Evolutionary conservation across 176 grass and related monocot species (phyloP), one percentile per base, ranked within the genome.

Genomic region (Hordeum marinum): DNA sequence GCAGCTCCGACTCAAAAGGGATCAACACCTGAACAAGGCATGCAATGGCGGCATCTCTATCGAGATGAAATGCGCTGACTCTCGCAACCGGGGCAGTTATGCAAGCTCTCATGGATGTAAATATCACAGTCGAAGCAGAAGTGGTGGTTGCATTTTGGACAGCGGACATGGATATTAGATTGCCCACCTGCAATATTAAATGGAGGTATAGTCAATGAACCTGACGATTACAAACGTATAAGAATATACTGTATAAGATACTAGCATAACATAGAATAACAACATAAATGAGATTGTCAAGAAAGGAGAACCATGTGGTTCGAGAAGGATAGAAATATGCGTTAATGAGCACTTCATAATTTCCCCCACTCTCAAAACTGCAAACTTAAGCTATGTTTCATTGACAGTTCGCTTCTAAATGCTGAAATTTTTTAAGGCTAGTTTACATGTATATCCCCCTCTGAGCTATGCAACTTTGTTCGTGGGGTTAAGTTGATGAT

Each of bases 71-170:
- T 83, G n/a, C 75, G 78, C 45, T 78, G 93, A 27, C 96, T 96
- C 90, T 99, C 96, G 8, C 93, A 99, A 25, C 96, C 96, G 68
- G 96, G 96, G 81, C 93, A 99, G 55, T 99, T 99, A 67, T 99
- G 93, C 90, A 99, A 87, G 84, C 96, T 99, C 86, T 99, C 96
- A 23, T 96, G 96, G 80, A 99, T 92, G 83, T 99, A 99, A 24
- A 99, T 96, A 85, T 99, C 97, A 48, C 96, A 99, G 82, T 99
- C 94, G 32, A 99, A 88, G 72, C 97, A 99, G 81, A 96, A 96
- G 74, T 87, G 88, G 50, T 96, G 97, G 23, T 86, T 92, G 90
- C 97, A 99, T 37, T 94, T 92, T 63, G 94, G 94, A 68, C 94
- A 99, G 79, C 78, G 76, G 20, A 92, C 94, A 65, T 94, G 91